Base-by-base conservation (phyloP, 208 protist genomes). In the Trichomonas vaginalis region DNA sequence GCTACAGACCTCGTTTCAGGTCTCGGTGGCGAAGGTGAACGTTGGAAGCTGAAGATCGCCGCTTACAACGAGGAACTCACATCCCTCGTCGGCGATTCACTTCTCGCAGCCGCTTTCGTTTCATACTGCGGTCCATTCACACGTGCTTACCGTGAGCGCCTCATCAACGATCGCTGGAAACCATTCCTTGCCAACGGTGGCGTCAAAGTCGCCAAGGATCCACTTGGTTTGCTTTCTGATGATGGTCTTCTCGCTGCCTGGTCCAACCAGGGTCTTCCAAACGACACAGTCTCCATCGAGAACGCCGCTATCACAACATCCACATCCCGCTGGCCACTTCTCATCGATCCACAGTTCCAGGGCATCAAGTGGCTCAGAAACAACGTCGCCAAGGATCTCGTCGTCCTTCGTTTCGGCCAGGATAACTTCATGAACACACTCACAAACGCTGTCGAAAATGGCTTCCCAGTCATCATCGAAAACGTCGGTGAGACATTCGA, bases 271-370 rank as follows among this genome's bases (percentile, higher is more conserved):
- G 98, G 98, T 15, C 98, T 99, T 32, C 98, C 98, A 37, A 98
- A 98, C 3, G 99, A 99, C 96, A 96, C 97, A 56, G 97, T 99
- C 35, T 99, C 99, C 17, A 98, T 98, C 3, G 98, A 99, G 96
- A 99, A 99, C 97, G 99, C 98, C 86, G 98, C 98, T 39, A 99
- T 99, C 96, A 97, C 99, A 45, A 98, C 96, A 40, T 98, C 98
- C 95, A 99, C 98, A 96, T 98, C 98, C 96, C 98, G 99, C 42
- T 99, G 99, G 98, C 99, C 99, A 95, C 97, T 99, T 49, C 97
- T 99, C 95, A 99, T 99, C 95, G 99, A 99, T 97, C 99, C 99
- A 47, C 98, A 99, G 97, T 97, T 99, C 61, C 98, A 99, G 97
- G 99, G 98, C 83, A 98, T 99, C 95, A 98, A 98, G 90, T 99